Base-by-base conservation (phyloP, 2,329 filamentous ascomycete species). In the Alternaria triticimaculans region DNA sequence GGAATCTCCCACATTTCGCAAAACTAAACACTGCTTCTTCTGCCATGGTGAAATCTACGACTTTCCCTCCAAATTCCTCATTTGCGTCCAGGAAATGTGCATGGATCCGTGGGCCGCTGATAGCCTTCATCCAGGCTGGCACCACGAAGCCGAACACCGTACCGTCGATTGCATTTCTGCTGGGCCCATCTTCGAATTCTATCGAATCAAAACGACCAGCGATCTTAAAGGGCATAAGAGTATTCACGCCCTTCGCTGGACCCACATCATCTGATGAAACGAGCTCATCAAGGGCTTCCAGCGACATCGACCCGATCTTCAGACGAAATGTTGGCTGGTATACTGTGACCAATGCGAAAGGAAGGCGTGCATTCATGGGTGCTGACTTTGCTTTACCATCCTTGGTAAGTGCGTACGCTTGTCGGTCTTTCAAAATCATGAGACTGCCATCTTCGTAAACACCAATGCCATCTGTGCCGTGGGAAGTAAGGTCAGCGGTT, bases 391-490 rank as follows among this genome's bases (percentile, higher is more conserved):
- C 77, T 26, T 71, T 70, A 30, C 79, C 78, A 48, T 76, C 70
- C 41, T 68, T 70, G 3, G 73, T 62, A 53, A 82, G 72, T 6
- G 64, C 58, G 67, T 80, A 80, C 11, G 80, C 74, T 28, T 78
- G 72, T 25, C 73, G 65, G 45, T 78, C 74, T 63, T 76, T 72
- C 45, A 81, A 76, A 2, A 80, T 68, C 66, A 82, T 80, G 20
- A 81, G 73, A 54, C 71, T 73, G 46, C 81, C 80, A 15, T 79
- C 77, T 68, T 81, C 81, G 57, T 80, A 82, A n/a, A 77, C 66
- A 26, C 81, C 81, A 51, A 82, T 76, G 67, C 81, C 81, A 66
- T 83, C 76, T 12, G 78, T 80, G 63, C 81, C 81, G 62, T 83
- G 80, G 33, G 79, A 79, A 15, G 77, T 76, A 4, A 83, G 76